Conservation (phyloP, 2,329 filamentous ascomycete species). For the Stemphylium lycopersici region DNA sequence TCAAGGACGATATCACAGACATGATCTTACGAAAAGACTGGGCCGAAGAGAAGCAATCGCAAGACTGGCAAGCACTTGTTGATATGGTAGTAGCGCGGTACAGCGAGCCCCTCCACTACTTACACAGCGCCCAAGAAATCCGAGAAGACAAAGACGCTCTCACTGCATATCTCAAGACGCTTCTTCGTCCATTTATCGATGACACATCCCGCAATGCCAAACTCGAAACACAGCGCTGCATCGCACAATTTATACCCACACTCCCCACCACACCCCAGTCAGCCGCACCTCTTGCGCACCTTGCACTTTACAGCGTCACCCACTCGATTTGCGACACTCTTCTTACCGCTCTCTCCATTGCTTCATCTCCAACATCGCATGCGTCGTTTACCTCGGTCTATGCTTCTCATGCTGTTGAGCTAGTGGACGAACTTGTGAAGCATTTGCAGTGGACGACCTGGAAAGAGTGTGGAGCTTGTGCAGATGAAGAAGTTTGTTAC, state of each 20-base stretch:
- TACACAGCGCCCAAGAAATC: slow-evolving; percentile 26
- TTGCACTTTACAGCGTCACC: slow-evolving; percentile 38
- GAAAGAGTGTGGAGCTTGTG: slow-evolving; percentile 63
- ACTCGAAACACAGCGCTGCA: slow-evolving; percentile 56
- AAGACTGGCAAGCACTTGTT: slow-evolving; percentile 69
- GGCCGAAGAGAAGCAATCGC: slow-evolving; percentile 4
- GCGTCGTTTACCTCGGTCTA: background rate
- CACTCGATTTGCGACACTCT: slow-evolving; percentile 45
- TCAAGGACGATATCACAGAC: slow-evolving; percentile 54
- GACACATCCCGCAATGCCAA: slow-evolving; percentile 43
- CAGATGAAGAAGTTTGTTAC: slow-evolving; percentile 61
- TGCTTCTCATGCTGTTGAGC: slow-evolving; percentile 31
- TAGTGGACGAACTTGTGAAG: slow-evolving; percentile 52
- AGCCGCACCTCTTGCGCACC: slow-evolving; percentile 34
- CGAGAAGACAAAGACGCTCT: slow-evolving; percentile 28
- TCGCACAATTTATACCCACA: slow-evolving; percentile 50
- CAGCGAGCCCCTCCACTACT: slow-evolving; percentile 58
- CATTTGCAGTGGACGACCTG: slow-evolving; percentile 66
- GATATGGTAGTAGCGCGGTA: slow-evolving; percentile 72
- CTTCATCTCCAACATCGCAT: slow-evolving; percentile 14
- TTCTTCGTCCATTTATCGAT: slow-evolving; percentile 50
- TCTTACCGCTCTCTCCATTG: slow-evolving; percentile 26
- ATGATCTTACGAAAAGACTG: slow-evolving; percentile 48
- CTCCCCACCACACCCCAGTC: slow-evolving; percentile 17
- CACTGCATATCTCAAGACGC: slow-evolving; percentile 30